These are phyloP conservation scores for Leccinum griseonigrum DNA, from an alignment of 1,284 basidiomycete species.

Conservation along the genomic window DNA sequence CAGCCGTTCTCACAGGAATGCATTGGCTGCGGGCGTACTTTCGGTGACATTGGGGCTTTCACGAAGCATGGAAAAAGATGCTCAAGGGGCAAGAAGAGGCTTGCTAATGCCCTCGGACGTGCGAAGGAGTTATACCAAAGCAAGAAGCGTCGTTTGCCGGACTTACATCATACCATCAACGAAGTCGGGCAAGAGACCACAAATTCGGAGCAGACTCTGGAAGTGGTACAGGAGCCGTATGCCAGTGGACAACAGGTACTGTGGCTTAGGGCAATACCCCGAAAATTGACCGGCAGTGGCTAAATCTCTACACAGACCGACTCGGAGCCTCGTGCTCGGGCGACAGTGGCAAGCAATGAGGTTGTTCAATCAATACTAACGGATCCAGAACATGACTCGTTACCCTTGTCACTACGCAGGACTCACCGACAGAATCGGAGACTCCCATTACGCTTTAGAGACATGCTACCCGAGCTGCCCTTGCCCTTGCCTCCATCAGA, in stretches of 20 bases:
- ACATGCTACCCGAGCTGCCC: neutral
- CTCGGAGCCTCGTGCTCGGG: neutral
- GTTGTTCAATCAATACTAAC: neutral
- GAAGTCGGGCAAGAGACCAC: neutral
- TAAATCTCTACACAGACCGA: neutral
- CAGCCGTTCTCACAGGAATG: neutral
- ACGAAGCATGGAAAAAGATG: neutral
- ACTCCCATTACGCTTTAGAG: neutral
- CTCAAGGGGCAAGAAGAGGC: neutral
- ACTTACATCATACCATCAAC: neutral
- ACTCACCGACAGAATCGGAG: neutral
- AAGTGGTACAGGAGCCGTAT: neutral
- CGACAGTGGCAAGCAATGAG: neutral
- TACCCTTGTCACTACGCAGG: neutral
- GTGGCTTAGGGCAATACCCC: neutral
- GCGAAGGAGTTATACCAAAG: neutral
- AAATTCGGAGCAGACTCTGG: neutral
- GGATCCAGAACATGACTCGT: neutral
- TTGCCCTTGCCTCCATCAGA: neutral
- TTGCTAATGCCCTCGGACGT: neutral
- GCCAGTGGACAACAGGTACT: neutral
- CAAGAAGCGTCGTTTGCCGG: neutral
- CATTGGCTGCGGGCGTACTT: neutral
- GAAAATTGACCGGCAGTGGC: neutral
- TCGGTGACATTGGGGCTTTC: neutral